phyloP scores from a whole-genome alignment of 2,329 filamentous ascomycete genomes.

The Fusarium sp. region DNA sequence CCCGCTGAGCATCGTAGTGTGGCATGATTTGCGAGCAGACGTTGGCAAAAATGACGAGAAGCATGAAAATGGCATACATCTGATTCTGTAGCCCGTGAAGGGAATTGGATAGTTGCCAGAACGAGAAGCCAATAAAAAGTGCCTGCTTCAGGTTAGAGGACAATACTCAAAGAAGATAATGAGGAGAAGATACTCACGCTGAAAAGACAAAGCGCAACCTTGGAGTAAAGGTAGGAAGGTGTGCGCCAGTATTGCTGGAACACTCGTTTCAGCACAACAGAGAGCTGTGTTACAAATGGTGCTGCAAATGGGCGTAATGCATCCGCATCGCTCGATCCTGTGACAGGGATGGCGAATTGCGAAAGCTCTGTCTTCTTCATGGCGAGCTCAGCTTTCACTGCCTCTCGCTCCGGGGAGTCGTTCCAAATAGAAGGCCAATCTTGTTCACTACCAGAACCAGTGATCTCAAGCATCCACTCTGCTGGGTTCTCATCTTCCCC shows the following conservation, averaged over 20 bases:
- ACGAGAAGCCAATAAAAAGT: conserved; percentile 69
- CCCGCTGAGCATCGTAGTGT: conserved; percentile 74
- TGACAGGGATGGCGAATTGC: conserved; percentile 5
- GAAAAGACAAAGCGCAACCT: conserved; percentile 49
- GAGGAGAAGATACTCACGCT: conserved; percentile 14
- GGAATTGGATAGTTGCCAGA: conserved; percentile 67
- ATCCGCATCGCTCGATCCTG: conserved; percentile 37
- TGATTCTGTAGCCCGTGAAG: conserved; percentile 77
- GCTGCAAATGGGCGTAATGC: conserved; percentile 40
- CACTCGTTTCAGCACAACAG: conserved; percentile 50
- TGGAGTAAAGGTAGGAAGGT: conserved; percentile 72
- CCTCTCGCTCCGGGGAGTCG: conserved; percentile 54
- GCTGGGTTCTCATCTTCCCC: conserved; percentile 69
- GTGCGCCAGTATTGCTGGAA: conserved; percentile 49
- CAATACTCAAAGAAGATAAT: accelerated
- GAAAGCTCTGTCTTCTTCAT: conserved; percentile 17
- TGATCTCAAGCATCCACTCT: conserved; percentile 71
- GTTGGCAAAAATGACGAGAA: conserved; percentile 52
- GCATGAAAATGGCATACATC: conserved; percentile 75
- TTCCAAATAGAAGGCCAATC: conserved; percentile 57
- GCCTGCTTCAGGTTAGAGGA: neutral
- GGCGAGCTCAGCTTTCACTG: conserved; percentile 26
- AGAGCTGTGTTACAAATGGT: conserved; percentile 47
- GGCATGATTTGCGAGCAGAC: conserved; percentile 62
- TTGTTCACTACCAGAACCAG: conserved; percentile 54